A percentile compares a stretch with the other conserved stretches of the same genome.
phyloP scores from a whole-genome alignment of 352 stramenopile genomes.

The Phytophthora pisi region DNA sequence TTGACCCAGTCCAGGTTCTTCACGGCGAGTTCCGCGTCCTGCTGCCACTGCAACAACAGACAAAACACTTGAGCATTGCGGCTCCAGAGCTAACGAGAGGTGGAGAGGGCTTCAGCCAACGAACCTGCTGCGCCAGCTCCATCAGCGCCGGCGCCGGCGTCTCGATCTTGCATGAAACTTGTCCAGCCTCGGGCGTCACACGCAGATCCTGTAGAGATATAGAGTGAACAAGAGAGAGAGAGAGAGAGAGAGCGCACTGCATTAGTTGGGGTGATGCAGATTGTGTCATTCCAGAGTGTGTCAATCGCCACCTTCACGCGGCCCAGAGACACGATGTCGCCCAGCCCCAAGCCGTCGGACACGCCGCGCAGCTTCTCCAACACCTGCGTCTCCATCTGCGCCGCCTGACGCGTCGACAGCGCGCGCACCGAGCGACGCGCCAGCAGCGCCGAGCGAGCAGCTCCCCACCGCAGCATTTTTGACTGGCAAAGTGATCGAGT shows the following conservation, averaged over 20 bases:
- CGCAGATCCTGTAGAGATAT: constrained; percentile 51
- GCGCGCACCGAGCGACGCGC: constrained; percentile 36
- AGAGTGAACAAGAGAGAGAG: neutral
- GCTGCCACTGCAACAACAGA: constrained; percentile 60
- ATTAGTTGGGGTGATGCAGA: neutral
- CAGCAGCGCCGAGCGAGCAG: constrained; percentile 4
- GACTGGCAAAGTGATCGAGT: constrained; percentile 7
- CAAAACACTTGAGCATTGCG: neutral
- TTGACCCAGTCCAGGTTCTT: constrained; percentile 78
- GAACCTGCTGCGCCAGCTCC: constrained; percentile 71
- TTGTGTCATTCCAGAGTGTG: neutral
- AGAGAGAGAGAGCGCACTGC: neutral
- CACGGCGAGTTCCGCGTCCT: constrained; percentile 55
- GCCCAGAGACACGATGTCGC: constrained; percentile 77
- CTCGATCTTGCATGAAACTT: constrained; percentile 80
- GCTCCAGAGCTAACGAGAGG: neutral
- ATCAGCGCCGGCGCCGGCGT: constrained; percentile 68
- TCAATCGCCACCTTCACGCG: constrained; percentile 69
- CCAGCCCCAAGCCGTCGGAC: constrained; percentile 71
- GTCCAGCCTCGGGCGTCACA: constrained; percentile 46
- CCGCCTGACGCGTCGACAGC: constrained; percentile 70
- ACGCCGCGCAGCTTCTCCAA: constrained; percentile 74
- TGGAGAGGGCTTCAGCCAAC: constrained; percentile 3
- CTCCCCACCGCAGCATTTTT: constrained; percentile 33
- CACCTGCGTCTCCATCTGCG: constrained; percentile 78